Base-by-base conservation (phyloP, 306 rosid genomes). In the Urtica urens region DNA sequence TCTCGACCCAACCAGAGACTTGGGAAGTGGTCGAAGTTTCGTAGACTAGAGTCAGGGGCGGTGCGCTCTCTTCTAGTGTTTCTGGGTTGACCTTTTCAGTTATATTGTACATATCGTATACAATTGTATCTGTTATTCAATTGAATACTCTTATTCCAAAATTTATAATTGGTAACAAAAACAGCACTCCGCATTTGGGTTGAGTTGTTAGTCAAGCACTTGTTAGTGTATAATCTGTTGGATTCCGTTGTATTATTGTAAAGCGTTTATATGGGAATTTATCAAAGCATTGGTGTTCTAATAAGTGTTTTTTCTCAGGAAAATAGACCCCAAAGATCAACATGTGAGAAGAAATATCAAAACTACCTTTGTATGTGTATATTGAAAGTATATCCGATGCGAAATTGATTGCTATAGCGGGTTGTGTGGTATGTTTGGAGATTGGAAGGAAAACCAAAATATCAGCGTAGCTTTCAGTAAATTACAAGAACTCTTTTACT, bases 51-150 rank as follows among this genome's bases (percentile, higher is more conserved):
- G 51, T 53, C 51, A n/a, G 28, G 34, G 51, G 14, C 56, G 55
- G n/a, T n/a, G n/a, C n/a, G 65, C 75, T 55, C 43, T 68, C 55
- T 26, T n/a, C 70, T 23, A 39, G 47, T 60, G 48, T 52, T 34
- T 13, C 17, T 1, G 35, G 63, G 65, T 64, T 51, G 73, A 69
- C 66, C 19, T 58, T 49, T 34, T 43, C 68, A 65, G 46, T 68
- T 62, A 66, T 63, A 59, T 51, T 79, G 88, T 79, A 82, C 69
- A 70, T 76, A 68, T 60, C 52, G 49, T 68, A 51, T 57, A 35
- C 62, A 67, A 73, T 41, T 84, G 80, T 78, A 76, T 76, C 62
- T 74, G 62, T 57, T 60, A 39, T 49, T 53, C 70, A 63, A 66
- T 60, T 66, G 59, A 63, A 39, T 68, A 67, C 64, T 1, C n/a